Evolutionary conservation across 106 monocot genomes (phyloP), one percentile per base, ranked within the genome.

Genomic region (Vanilla planifolia): DNA sequence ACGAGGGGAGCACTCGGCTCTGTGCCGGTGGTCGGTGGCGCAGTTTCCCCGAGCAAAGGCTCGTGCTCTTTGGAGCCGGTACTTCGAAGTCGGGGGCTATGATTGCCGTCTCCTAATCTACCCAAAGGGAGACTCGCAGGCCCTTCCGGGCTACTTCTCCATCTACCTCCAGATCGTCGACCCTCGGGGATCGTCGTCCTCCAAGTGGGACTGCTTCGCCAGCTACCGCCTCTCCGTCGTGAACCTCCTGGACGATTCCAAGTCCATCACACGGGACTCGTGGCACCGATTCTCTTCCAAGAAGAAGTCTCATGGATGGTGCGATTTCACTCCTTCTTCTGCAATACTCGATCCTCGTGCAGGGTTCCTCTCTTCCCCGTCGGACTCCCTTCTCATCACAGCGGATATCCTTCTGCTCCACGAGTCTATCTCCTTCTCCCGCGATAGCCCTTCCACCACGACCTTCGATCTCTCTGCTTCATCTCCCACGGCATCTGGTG

Each of bases 251-350:
- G 89, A 95, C 20, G 75, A 74, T 29, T 63, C 79, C 34, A 86
- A 81, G 61, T 79, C 89, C 27, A 37, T 95, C 27, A 53, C 66
- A 23, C 74, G 90, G 15, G 95, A 95, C 48, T 95, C 89, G 16
- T 95, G 95, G 95, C 89, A 95, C 48, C 74, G 95, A 4, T 95
- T 95, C 76, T 89, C 86, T 5, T 75, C 85, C 20, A 89, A 90
- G 83, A 95, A 86, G 81, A 86, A 84, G 55, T 95, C 86, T 17
- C 95, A 95, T 53, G 89, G 95, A 0, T 95, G 95, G 95, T 95
- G 85, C 67, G 89, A 95, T 42, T 95, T 95, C 66, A 58, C 76
- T n/a, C 89, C 83, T n/a, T 71, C 70, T 19, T 50, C 89, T 40
- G 58, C 80, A 22, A 26, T 92, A 30, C 63, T 84, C 56, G 80